A percentile compares a stretch with the other conserved stretches of the same genome.
These are phyloP conservation scores for Senecio squalidus DNA, from an alignment of 140 eudicot species.

Conservation along the genomic window DNA sequence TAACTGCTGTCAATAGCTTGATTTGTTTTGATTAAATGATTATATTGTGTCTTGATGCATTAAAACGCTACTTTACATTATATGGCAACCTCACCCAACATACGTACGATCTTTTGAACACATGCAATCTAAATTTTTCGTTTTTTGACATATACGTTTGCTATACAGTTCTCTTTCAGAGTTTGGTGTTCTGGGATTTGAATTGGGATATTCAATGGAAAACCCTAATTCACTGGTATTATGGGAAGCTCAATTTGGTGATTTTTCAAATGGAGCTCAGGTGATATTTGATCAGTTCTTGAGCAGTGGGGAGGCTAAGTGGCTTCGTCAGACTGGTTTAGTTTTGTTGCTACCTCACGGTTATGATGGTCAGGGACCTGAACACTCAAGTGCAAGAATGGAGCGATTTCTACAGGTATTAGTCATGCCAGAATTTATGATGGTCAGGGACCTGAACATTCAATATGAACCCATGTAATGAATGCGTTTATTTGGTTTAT, in stretches of 20 bases:
- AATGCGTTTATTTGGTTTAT: not conserved
- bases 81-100: not conserved
- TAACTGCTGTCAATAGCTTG: too few relatives aligned
- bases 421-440: not conserved
- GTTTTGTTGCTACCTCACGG: constrained; percentile 95
- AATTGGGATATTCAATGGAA: constrained; percentile 96
- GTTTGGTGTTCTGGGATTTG: constrained; percentile 95
- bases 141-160: not conserved
- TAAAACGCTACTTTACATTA: not conserved
- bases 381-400: constrained; percentile 92
- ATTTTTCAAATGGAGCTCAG: constrained; percentile 92
- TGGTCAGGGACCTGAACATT: too few relatives aligned
- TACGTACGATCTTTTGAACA: not conserved
- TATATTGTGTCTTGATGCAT: not conserved
- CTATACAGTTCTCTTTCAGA: constrained; percentile 82
- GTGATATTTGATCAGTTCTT: constrained; percentile 92
- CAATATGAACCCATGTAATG: too few relatives aligned
- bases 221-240: constrained; percentile 88
- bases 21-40: too few relatives aligned
- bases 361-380: constrained; percentile 99
- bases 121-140: not conserved
- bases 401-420: constrained; percentile 95
- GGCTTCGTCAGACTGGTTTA: constrained; percentile 93
- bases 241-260: constrained; percentile 99
- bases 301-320: constrained; percentile 98